A percentile compares a stretch with the other conserved stretches of the same genome.
Conservation (phyloP, 306 rosid genomes). For the Dryas octopetala region DNA sequence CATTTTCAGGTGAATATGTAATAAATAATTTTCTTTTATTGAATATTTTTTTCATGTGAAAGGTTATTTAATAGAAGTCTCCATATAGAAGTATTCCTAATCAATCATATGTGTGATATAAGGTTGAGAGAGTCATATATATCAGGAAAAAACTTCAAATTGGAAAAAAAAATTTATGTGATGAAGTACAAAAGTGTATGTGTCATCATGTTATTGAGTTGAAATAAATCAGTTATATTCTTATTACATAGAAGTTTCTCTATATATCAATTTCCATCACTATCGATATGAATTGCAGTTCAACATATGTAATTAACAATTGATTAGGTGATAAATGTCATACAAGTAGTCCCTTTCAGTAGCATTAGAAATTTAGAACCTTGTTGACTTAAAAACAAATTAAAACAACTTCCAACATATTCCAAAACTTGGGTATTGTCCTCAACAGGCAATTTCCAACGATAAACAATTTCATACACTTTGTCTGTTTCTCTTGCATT, state of each 20-base stretch:
- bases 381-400: constrained; percentile 14
- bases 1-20: too few relatives aligned
- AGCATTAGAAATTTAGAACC: background rate
- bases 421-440: constrained; percentile 22
- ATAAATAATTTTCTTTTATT: too few relatives aligned
- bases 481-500: constrained; percentile 6
- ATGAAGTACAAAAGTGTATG: too few relatives aligned
- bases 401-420: background rate
- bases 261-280: background rate
- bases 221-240: too few relatives aligned
- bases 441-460: background rate
- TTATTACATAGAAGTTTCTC: too few relatives aligned
- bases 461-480: background rate
- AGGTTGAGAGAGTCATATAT: background rate
- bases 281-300: background rate
- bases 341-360: constrained; percentile 11
- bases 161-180: too few relatives aligned
- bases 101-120: background rate
- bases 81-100: background rate
- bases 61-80: background rate
- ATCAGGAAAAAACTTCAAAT: background rate
- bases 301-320: constrained; percentile 8
- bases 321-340: background rate
- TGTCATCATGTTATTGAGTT: too few relatives aligned
- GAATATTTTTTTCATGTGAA: too few relatives aligned